Percentiles rank a stretch among this genome's conserved stretches.
phyloP scores from a whole-genome alignment of 106 monocot species.

The Xerophyta viscosa region DNA sequence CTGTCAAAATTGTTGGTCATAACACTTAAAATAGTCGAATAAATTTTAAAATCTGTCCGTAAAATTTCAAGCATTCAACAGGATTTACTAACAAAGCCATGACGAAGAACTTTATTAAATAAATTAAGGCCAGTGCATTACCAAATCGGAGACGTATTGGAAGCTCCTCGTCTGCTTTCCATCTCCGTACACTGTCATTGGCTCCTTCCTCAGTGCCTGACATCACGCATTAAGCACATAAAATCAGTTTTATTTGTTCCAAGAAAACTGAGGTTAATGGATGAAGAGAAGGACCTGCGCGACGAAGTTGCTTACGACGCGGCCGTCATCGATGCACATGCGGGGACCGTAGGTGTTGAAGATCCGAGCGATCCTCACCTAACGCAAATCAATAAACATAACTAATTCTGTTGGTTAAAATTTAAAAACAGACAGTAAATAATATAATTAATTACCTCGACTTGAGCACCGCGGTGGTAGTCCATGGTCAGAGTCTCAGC shows the following conservation, averaged over 20 bases:
- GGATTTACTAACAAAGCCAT: too few relatives aligned
- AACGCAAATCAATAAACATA: background rate
- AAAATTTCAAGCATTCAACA: too few relatives aligned
- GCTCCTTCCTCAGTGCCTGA: slow-evolving; percentile 80
- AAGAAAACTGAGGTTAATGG: background rate
- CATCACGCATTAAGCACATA: background rate
- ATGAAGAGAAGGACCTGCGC: slow-evolving; percentile 46
- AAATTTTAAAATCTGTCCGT: too few relatives aligned
- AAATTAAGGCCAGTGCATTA: too few relatives aligned
- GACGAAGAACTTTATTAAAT: too few relatives aligned
- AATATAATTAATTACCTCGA: slow-evolving; percentile 38
- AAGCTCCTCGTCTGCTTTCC: slow-evolving; percentile 91
- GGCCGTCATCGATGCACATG: slow-evolving; percentile 96
- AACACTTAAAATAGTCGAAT: background rate
- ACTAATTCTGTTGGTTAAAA: background rate
- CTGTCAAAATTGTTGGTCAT: slow-evolving; percentile 9
- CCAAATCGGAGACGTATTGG: slow-evolving; percentile 89
- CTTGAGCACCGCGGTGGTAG: slow-evolving; percentile 79
- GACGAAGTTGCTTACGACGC: slow-evolving; percentile 93
- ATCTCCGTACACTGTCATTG: slow-evolving; percentile 81
- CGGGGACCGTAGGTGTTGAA: slow-evolving; percentile 97
- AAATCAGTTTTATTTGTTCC: background rate
- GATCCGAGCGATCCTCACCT: slow-evolving; percentile 94
- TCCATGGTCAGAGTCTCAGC: slow-evolving; percentile 97
- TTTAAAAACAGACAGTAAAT: background rate